These are phyloP conservation scores for Murraya koenigii DNA, from an alignment of 345 rosid genomes.

Conservation along the genomic window DNA sequence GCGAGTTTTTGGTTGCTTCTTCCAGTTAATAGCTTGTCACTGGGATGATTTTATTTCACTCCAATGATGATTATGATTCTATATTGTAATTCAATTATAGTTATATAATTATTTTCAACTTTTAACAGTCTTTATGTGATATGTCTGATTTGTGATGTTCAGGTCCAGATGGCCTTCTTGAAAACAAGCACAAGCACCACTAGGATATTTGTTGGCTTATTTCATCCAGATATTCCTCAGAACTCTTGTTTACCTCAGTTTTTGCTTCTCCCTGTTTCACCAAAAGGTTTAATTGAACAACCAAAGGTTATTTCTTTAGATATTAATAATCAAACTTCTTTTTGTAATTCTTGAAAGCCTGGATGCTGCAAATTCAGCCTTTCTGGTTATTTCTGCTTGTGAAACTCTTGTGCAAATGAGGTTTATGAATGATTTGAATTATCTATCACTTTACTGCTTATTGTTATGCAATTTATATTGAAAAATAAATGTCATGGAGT, in stretches of 20 bases:
- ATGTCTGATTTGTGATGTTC: constrained; percentile 19
- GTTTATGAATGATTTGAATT: constrained; percentile 7
- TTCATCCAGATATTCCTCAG: not conserved
- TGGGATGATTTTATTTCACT: not conserved
- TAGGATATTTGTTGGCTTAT: constrained; percentile 26
- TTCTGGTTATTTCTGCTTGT: not conserved
- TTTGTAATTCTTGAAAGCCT: not conserved
- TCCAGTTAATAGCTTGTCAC: not conserved
- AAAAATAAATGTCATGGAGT: not conserved
- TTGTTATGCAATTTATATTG: constrained; percentile 2
- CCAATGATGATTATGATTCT: too few relatives aligned
- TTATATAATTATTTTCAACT: not conserved
- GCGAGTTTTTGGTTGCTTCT: not conserved
- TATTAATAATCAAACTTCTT: not conserved
- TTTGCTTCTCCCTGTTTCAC: not conserved
- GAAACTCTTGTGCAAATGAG: constrained; percentile 19
- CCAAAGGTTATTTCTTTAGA: not conserved
- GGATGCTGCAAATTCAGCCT: constrained; percentile 6
- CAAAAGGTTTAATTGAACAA: constrained; percentile 2
- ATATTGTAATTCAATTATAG: not conserved
- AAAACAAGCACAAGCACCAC: constrained; percentile 63
- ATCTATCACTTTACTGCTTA: not conserved
- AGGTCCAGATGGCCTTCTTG: constrained; percentile 95
- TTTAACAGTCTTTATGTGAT: not conserved
- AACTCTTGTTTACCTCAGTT: not conserved